Evolutionary conservation across 331 rosid species (phyloP).

Genomic region (Malus hybrid): DNA sequence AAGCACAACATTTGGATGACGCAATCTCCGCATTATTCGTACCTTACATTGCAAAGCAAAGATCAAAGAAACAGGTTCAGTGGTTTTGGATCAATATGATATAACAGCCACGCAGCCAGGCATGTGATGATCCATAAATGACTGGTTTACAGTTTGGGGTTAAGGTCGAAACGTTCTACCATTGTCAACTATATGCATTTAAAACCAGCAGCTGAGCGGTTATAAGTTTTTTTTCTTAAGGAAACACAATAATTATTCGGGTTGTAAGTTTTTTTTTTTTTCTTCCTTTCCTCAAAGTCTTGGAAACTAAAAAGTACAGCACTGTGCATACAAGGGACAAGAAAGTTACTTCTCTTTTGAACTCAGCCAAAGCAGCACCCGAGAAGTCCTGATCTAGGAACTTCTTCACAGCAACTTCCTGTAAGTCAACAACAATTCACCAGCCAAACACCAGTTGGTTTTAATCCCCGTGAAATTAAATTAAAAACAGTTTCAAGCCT

Average conservation of each 20-base stretch:
- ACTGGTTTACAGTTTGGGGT: neutral
- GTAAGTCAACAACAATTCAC: conserved; percentile 28
- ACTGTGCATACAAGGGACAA: neutral
- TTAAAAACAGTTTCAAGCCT: neutral
- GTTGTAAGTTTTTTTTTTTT: neutral
- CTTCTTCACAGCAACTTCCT: conserved; percentile 99
- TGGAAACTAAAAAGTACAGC: conserved; percentile 4
- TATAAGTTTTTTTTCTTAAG: neutral
- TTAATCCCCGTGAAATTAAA: neutral
- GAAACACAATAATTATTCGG: neutral
- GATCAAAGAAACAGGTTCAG: conserved; percentile 15
- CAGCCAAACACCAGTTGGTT: neutral
- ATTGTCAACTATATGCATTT: neutral
- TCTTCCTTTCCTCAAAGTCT: neutral
- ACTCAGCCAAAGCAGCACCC: conserved; percentile 98
- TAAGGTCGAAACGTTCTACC: neutral
- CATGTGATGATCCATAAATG: neutral
- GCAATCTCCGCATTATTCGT: conserved; percentile 92
- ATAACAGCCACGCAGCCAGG: neutral
- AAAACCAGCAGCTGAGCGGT: neutral
- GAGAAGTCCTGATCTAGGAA: conserved; percentile 98
- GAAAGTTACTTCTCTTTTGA: conserved; percentile 90
- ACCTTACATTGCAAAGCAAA: conserved; percentile 50
- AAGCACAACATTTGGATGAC: conserved; percentile 96
- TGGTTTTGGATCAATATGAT: neutral